A percentile compares a stretch with the other conserved stretches of the same genome.
Conservation (phyloP, 306 rosid species). For the Coriaria nepalensis region DNA sequence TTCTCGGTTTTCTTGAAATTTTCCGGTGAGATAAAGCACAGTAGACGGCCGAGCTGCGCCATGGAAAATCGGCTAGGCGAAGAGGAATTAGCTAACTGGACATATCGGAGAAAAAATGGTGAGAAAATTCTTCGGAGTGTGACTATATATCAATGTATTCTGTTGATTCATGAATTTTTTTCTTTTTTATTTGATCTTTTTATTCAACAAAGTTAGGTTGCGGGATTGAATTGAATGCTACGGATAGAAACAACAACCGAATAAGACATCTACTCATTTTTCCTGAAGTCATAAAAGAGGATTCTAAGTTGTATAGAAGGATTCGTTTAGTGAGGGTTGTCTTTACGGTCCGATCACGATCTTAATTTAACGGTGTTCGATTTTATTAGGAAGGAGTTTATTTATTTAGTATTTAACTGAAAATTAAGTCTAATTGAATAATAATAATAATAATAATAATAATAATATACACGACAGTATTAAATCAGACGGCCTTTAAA, state of each 20-base stretch:
- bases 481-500: too few species aligned
- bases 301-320: too few species aligned
- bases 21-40: constrained; percentile 47
- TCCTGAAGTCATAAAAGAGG: too few species aligned
- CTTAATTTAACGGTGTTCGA: too few species aligned
- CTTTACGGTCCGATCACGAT: too few species aligned
- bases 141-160: constrained; percentile 8
- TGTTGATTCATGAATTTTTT: neutral
- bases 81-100: constrained; percentile 12
- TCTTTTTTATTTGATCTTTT: constrained; percentile 4
- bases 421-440: too few species aligned
- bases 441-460: too few species aligned
- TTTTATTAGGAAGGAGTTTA: too few species aligned
- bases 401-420: too few species aligned
- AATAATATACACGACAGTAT: too few species aligned
- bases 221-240: constrained; percentile 33
- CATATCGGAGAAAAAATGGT: constrained; percentile 13
- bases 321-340: too few species aligned
- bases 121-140: constrained; percentile 3
- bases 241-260: neutral
- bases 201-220: constrained; percentile 46
- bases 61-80: neutral
- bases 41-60: constrained; percentile 40
- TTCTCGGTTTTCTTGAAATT: constrained; percentile 26
- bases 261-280: too few species aligned